phyloP scores from a whole-genome alignment of 2,329 filamentous ascomycete genomes.

The Penicillium sp. region DNA sequence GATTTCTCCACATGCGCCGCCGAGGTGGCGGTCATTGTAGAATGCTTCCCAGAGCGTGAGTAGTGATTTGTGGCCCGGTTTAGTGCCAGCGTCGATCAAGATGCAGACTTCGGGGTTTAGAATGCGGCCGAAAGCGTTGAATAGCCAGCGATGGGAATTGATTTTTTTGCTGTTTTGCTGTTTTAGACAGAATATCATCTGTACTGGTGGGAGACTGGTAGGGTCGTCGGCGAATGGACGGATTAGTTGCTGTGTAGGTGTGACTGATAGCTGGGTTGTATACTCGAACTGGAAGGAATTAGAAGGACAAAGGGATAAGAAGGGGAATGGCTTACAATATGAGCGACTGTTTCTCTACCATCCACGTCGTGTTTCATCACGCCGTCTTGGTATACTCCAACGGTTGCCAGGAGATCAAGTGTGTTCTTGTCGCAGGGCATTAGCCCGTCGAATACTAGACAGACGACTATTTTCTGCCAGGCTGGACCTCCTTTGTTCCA shows the following conservation, averaged over 20 bases:
- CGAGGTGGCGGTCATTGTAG: slow-evolving; percentile 97
- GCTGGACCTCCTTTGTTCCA: slow-evolving; percentile 97
- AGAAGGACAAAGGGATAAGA: neutral
- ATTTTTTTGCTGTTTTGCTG: slow-evolving; percentile 99
- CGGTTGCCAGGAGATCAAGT: slow-evolving; percentile 81
- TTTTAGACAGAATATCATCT: slow-evolving; percentile 98
- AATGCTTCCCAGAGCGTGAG: slow-evolving; percentile 92
- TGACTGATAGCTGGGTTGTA: slow-evolving; percentile 93
- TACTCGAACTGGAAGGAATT: slow-evolving; percentile 66
- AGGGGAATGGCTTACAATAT: slow-evolving; percentile 54
- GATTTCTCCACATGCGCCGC: slow-evolving; percentile 94
- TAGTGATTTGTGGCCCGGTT: slow-evolving; percentile 83
- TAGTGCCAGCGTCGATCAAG: slow-evolving; percentile 88
- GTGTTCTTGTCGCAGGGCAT: slow-evolving; percentile 93
- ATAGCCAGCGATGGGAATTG: slow-evolving; percentile 96
- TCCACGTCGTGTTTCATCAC: slow-evolving; percentile 96
- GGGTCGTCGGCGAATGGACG: slow-evolving; percentile 76
- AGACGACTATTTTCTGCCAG: slow-evolving; percentile 98
- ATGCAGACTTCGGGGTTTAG: slow-evolving; percentile 93
- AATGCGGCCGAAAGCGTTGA: slow-evolving; percentile 92
- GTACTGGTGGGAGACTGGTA: slow-evolving; percentile 80
- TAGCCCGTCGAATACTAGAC: slow-evolving; percentile 91
- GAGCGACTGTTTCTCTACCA: slow-evolving; percentile 86
- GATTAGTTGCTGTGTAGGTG: slow-evolving; percentile 86
- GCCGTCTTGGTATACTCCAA: slow-evolving; percentile 93